phyloP scores from a whole-genome alignment of 495 filamentous ascomycete genomes.

The Aspergillus incahuasiensis region DNA sequence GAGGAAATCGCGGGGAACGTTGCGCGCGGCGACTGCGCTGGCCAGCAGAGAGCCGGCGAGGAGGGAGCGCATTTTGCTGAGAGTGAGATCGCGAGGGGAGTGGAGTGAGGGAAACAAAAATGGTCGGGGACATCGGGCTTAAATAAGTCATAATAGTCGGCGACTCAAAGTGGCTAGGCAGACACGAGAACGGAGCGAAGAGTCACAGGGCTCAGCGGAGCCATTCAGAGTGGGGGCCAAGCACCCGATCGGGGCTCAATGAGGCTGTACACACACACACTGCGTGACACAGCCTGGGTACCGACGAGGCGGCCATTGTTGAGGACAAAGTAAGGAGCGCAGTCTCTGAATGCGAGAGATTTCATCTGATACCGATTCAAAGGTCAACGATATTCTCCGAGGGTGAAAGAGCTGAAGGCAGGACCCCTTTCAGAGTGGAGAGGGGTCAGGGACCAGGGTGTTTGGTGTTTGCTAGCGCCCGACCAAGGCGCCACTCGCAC shows the following conservation, averaged over 20 bases:
- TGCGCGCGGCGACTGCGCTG: not conserved
- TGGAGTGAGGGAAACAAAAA: not conserved
- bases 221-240: not conserved
- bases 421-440: no score
- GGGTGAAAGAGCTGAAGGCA: no score
- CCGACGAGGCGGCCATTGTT: no score
- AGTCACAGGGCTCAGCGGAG: not conserved
- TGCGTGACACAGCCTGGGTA: no score
- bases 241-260: not conserved
- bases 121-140: not conserved
- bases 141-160: not conserved
- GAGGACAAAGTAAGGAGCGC: no score
- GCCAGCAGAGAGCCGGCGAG: not conserved
- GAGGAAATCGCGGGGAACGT: not conserved
- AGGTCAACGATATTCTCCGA: no score
- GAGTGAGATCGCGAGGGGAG: not conserved
- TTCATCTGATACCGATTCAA: no score
- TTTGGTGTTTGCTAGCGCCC: no score
- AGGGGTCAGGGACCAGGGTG: no score
- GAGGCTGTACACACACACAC: not conserved
- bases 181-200: not conserved
- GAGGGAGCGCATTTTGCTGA: not conserved
- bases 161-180: not conserved
- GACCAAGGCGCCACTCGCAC: no score
- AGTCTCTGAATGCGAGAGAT: no score